These are phyloP conservation scores for Neopestalotiopsis rosae DNA, from an alignment of 2,329 filamentous ascomycete species.

Conservation along the genomic window DNA sequence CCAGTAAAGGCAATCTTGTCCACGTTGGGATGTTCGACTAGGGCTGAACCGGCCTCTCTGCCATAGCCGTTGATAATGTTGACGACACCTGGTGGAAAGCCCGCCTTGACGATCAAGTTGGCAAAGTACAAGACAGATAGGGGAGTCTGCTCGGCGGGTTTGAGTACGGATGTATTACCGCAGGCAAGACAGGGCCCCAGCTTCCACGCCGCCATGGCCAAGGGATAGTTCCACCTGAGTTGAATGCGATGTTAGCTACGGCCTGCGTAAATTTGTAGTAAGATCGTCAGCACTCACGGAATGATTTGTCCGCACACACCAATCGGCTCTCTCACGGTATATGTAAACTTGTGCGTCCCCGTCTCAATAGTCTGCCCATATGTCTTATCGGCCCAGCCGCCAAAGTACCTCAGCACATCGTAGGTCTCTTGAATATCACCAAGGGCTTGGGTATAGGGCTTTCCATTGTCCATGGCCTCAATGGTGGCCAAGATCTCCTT, in stretches of 20 bases:
- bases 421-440: constrained; percentile 73
- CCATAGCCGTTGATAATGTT: constrained; percentile 79
- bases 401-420: constrained; percentile 83
- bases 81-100: constrained; percentile 79
- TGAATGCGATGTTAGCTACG: no score
- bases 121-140: constrained; percentile 70
- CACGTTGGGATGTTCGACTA: constrained; percentile 70
- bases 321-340: constrained; percentile 76
- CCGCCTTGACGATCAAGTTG: constrained; percentile 71
- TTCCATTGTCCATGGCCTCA: constrained; percentile 89
- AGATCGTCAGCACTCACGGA: constrained; percentile 59
- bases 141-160: constrained; percentile 71
- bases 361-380: constrained; percentile 87
- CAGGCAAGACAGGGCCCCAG: constrained; percentile 72
- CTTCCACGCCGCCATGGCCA: constrained; percentile 75
- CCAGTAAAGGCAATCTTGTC: constrained; percentile 84
- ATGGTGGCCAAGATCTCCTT: constrained; percentile 76
- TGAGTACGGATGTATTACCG: constrained; percentile 68
- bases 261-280: no score
- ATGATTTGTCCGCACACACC: constrained; percentile 69
- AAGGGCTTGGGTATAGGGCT: constrained; percentile 77
- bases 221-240: constrained; percentile 40
- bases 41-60: constrained; percentile 68
- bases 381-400: constrained; percentile 91
- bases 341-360: constrained; percentile 79